Percentiles rank a stretch among this genome's conserved stretches.
These are phyloP conservation scores for Zalaria obscura DNA, from an alignment of 2,329 filamentous ascomycete species.

Conservation along the genomic window DNA sequence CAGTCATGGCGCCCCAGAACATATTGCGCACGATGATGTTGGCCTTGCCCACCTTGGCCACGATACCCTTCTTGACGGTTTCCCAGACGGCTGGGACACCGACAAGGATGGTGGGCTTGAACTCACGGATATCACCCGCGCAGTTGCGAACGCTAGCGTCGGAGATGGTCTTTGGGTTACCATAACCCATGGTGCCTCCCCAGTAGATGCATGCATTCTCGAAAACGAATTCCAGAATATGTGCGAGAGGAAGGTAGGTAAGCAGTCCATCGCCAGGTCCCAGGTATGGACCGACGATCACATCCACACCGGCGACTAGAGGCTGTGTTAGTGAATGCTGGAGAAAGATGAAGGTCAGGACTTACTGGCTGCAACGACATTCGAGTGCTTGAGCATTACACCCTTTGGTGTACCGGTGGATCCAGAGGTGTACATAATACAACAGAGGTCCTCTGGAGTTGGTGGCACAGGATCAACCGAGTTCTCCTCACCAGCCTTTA, in stretches of 20 bases:
- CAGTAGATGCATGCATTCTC: constrained; percentile 84
- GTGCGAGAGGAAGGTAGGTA: constrained; percentile 84
- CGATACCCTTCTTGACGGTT: constrained; percentile 87
- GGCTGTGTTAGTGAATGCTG: constrained; percentile 7
- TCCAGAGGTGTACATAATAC: constrained; percentile 72
- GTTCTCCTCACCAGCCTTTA: constrained; percentile 46
- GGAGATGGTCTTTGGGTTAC: constrained; percentile 76
- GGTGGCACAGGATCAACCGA: constrained; percentile 59
- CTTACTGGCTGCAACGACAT: constrained; percentile 64
- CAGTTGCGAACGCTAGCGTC: constrained; percentile 80
- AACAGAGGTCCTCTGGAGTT: constrained; percentile 63
- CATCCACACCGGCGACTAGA: constrained; percentile 60
- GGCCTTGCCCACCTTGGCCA: constrained; percentile 60
- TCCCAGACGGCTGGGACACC: constrained; percentile 97
- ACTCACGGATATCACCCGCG: constrained; percentile 83
- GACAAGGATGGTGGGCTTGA: constrained; percentile 77
- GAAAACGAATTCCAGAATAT: constrained; percentile 93
- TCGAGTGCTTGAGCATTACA: constrained; percentile 66
- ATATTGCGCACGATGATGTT: constrained; percentile 58
- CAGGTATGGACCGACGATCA: constrained; percentile 64
- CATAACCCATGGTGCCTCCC: constrained; percentile 87
- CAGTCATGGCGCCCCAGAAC: constrained; percentile 56
- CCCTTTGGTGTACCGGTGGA: constrained; percentile 85
- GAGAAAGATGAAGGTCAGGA: constrained; percentile 7
- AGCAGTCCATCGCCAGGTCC: constrained; percentile 66